Evolutionary conservation across 2,329 filamentous ascomycete genomes (phyloP).

Genomic region (Epichloe baconii): DNA sequence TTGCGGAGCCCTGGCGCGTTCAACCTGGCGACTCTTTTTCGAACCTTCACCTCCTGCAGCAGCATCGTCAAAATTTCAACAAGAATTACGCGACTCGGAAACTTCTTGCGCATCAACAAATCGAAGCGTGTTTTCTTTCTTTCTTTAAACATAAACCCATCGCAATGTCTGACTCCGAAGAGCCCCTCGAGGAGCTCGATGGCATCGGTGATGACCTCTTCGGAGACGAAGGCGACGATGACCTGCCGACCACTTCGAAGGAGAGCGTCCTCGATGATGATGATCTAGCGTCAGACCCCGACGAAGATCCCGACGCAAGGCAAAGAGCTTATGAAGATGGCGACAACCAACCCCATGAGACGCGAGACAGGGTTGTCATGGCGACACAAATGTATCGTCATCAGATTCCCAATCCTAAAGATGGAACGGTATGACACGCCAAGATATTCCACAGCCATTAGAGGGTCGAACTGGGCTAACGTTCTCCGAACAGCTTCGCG

Average conservation of each 20-base stretch:
- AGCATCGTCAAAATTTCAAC: not conserved
- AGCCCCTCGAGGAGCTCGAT: slow-evolving; percentile 37
- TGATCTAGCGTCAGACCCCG: slow-evolving; percentile 39
- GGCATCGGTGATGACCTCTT: slow-evolving; percentile 47
- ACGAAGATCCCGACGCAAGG: slow-evolving; percentile 25
- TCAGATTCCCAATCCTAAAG: slow-evolving; percentile 54
- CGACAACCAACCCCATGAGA: slow-evolving; percentile 31
- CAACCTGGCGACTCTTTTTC: not conserved
- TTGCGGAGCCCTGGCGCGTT: not conserved
- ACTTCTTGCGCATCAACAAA: not conserved
- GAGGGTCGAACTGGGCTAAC: not conserved
- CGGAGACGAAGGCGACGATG: slow-evolving; percentile 47
- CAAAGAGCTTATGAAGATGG: slow-evolving; percentile 30
- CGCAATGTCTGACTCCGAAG: slow-evolving; percentile 44
- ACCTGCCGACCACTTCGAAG: slow-evolving; percentile 38
- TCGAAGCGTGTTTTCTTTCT: not conserved
- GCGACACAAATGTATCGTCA: slow-evolving; percentile 56
- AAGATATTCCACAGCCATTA: not conserved
- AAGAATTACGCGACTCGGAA: not conserved
- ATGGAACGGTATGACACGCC: slow-evolving; percentile 46
- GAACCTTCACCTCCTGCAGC: not conserved
- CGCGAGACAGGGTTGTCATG: slow-evolving; percentile 44
- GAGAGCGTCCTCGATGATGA: slow-evolving; percentile 52
- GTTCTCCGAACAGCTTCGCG: slow-evolving; percentile 40
- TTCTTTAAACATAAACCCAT: not conserved